These are phyloP conservation scores for Triticum dicoccoides DNA, from an alignment of 176 grass and related monocot species.

Conservation along the genomic window DNA sequence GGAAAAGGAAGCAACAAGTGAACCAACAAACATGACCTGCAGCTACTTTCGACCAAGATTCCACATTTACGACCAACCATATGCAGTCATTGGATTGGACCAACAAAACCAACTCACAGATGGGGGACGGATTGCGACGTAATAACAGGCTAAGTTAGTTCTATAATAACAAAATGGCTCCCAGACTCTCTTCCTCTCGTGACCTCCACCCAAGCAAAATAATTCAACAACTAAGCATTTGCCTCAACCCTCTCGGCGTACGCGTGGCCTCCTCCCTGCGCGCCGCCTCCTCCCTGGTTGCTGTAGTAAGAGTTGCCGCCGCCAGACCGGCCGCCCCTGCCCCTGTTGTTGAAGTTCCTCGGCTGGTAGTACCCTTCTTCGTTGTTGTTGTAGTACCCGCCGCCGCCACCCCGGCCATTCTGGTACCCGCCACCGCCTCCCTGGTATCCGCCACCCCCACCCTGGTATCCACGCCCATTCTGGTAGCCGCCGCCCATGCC, in stretches of 20 bases:
- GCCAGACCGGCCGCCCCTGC: constrained; percentile 54
- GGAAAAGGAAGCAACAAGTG: too few relatives aligned
- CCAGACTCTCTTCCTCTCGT: constrained; percentile 22
- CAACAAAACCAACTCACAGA: constrained; percentile 38
- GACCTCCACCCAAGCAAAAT: constrained; percentile 19
- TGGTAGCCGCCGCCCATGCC: constrained; percentile 34
- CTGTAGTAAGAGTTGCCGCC: constrained; percentile 35
- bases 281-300: constrained; percentile 40
- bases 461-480: constrained; percentile 39
- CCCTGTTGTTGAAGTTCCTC: constrained; percentile 56
- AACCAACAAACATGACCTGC: constrained; percentile 20
- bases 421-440: constrained; percentile 27
- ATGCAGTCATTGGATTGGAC: constrained; percentile 34
- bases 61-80: constrained; percentile 52
- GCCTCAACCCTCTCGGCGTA: constrained; percentile 40
- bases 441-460: constrained; percentile 1
- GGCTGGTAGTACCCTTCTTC: constrained; percentile 54
- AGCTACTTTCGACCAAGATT: constrained; percentile 27
- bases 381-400: constrained; percentile 39
- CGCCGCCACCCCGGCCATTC: background rate
- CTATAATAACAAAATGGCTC: constrained; percentile 63
- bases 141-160: constrained; percentile 47
- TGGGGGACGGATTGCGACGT: background rate
- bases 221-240: constrained; percentile 39
- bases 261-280: constrained; percentile 24